These are phyloP conservation scores for Conticribra weissflogii DNA, from an alignment of 108 stramenopile species.

Conservation along the genomic window DNA sequence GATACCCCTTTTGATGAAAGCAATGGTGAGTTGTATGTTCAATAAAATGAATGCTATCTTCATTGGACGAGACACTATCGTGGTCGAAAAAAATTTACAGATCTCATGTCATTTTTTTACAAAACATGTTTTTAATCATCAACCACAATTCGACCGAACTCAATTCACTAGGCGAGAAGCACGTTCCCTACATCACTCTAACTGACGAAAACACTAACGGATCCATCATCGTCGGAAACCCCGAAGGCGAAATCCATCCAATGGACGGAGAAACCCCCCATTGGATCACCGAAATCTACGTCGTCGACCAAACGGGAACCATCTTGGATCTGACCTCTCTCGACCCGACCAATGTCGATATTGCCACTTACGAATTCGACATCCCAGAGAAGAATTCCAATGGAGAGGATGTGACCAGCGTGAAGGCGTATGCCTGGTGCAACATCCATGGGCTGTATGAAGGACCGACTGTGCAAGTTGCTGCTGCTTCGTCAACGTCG, in stretches of 20 bases:
- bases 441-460: conserved; percentile 33
- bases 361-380: conserved; percentile 14
- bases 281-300: conserved; percentile 38
- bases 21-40: conserved; percentile 16
- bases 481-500: background rate
- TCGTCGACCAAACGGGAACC: conserved; percentile 21
- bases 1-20: conserved; percentile 14
- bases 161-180: conserved; percentile 21
- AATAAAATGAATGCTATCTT: background rate
- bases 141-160: no score
- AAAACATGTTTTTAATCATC: no score
- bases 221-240: conserved; percentile 23
- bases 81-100: no score
- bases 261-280: conserved; percentile 22
- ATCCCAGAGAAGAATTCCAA: background rate
- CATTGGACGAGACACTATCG: no score
- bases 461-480: conserved; percentile 3
- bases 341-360: conserved; percentile 30
- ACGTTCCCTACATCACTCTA: conserved; percentile 31
- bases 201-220: conserved; percentile 16
- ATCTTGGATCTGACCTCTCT: conserved; percentile 18
- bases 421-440: conserved; percentile 26
- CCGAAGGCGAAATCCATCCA: conserved; percentile 26
- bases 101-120: no score
- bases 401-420: background rate